Evolutionary conservation across 768 basidiomycete species (phyloP).

Genomic region (Mycena pura): DNA sequence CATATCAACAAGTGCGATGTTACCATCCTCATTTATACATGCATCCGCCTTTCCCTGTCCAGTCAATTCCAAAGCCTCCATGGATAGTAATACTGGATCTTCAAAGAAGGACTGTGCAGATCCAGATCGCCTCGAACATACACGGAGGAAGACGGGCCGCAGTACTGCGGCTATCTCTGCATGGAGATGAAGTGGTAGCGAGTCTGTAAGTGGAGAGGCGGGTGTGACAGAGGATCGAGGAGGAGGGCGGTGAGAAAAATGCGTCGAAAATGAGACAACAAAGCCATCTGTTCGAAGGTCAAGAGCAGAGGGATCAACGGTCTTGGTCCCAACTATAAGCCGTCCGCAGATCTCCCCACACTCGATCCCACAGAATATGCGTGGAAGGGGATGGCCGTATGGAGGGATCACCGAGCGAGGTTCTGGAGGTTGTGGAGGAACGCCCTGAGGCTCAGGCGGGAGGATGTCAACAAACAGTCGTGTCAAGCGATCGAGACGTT

Average conservation of each 20-base stretch:
- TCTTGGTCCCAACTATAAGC: slow-evolving; percentile 54
- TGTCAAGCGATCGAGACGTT: slow-evolving; percentile 60
- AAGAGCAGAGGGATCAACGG: slow-evolving; percentile 55
- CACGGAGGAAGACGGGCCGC: slow-evolving; percentile 59
- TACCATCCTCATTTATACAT: slow-evolving; percentile 53
- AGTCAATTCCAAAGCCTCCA: slow-evolving; percentile 61
- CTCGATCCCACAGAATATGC: slow-evolving; percentile 52
- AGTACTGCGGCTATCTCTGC: slow-evolving; percentile 49
- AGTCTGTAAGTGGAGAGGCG: slow-evolving; percentile 39
- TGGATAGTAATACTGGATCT: slow-evolving; percentile 60
- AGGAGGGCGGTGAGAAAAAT: slow-evolving; percentile 40
- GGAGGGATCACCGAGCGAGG: not conserved
- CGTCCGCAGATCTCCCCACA: slow-evolving; percentile 58
- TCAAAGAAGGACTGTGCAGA: slow-evolving; percentile 40
- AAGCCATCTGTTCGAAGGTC: slow-evolving; percentile 67
- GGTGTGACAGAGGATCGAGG: slow-evolving; percentile 31
- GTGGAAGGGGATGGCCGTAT: slow-evolving; percentile 45
- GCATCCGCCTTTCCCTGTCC: slow-evolving; percentile 56
- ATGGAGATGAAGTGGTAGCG: slow-evolving; percentile 53
- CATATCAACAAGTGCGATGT: slow-evolving; percentile 48
- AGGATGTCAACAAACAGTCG: slow-evolving; percentile 39
- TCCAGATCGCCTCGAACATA: slow-evolving; percentile 46
- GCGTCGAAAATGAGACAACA: slow-evolving; percentile 46
- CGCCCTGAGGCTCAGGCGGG: slow-evolving; percentile 19
- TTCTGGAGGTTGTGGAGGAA: not conserved